These are phyloP conservation scores for Hyphopichia pseudoburtonii DNA, from an alignment of 1,139 yeast genomes.

Conservation along the genomic window DNA sequence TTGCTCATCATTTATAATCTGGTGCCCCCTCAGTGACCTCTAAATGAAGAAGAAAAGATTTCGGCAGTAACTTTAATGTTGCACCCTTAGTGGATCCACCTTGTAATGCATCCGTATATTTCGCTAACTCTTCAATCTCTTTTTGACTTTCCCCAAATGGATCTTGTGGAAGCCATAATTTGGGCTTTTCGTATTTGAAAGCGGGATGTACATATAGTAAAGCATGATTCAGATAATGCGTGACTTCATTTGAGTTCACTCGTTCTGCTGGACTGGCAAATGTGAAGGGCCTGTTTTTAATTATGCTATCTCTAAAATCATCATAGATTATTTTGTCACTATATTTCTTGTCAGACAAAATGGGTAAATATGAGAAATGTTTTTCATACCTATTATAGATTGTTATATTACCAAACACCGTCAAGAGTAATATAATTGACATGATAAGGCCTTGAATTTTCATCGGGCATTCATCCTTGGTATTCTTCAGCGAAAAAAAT, in stretches of 20 bases:
- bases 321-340: background rate
- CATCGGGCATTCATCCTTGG: slow-evolving; percentile 32
- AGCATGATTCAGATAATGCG: slow-evolving; percentile 17
- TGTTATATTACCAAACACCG: slow-evolving; percentile 34
- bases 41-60: slow-evolving; percentile 16
- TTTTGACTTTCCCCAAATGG: slow-evolving; percentile 13
- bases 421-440: slow-evolving; percentile 37
- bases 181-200: slow-evolving; percentile 33
- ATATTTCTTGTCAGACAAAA: slow-evolving; percentile 18
- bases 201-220: slow-evolving; percentile 33
- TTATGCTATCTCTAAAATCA: background rate
- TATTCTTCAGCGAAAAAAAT: slow-evolving; percentile 58
- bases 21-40: slow-evolving; percentile 37
- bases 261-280: background rate
- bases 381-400: slow-evolving; percentile 28
- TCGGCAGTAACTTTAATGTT: slow-evolving; percentile 15
- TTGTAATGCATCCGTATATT: slow-evolving; percentile 11
- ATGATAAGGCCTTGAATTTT: slow-evolving; percentile 47
- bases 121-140: slow-evolving; percentile 8
- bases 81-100: slow-evolving; percentile 34
- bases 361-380: slow-evolving; percentile 31
- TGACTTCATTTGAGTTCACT: background rate
- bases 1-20: slow-evolving; percentile 28
- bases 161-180: slow-evolving; percentile 37
- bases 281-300: too few species aligned